These are phyloP conservation scores for Teratosphaeria nubilosa DNA, from an alignment of 2,329 filamentous ascomycete genomes.

Conservation along the genomic window DNA sequence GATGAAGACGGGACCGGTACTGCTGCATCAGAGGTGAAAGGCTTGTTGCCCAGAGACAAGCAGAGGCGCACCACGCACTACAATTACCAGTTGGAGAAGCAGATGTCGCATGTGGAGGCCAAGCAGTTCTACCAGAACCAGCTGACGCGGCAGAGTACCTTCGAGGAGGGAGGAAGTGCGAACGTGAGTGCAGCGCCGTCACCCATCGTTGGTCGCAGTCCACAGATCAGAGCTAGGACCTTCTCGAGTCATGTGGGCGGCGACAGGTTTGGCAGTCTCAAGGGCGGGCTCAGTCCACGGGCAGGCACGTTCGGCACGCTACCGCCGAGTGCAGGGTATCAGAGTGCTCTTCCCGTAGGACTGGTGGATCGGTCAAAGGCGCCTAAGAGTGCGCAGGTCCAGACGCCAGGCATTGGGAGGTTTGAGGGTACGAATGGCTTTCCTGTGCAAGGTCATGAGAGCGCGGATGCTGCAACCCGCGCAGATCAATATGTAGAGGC, in stretches of 20 bases:
- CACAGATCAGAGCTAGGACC: conserved; percentile 35
- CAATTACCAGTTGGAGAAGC: conserved; percentile 86
- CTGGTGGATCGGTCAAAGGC: conserved; percentile 24
- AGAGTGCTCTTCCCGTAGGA: conserved; percentile 26
- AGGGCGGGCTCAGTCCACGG: background rate
- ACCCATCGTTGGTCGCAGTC: conserved; percentile 19
- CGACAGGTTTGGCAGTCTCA: conserved; percentile 14
- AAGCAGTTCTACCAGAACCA: conserved; percentile 93
- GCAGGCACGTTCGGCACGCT: background rate
- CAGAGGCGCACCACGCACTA: conserved; percentile 74
- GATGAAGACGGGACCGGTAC: background rate
- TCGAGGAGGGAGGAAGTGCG: conserved; percentile 23
- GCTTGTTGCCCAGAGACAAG: conserved; percentile 39
- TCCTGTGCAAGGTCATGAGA: background rate
- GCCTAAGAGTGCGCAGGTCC: conserved; percentile 19
- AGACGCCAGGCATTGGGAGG: conserved; percentile 21
- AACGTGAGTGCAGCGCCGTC: conserved; percentile 19
- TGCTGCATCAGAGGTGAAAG: conserved; percentile 8
- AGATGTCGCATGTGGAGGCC: conserved; percentile 86
- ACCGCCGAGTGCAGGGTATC: conserved; percentile 15
- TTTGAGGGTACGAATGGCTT: conserved; percentile 16
- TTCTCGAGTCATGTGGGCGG: conserved; percentile 31
- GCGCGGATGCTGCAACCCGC: background rate
- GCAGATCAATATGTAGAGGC: conserved; percentile 32
- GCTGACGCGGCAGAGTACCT: conserved; percentile 44